Percentiles rank a stretch among this genome's conserved stretches.
These are phyloP conservation scores for Alternaria ethzedia DNA, from an alignment of 2,329 filamentous ascomycete genomes.

Conservation along the genomic window DNA sequence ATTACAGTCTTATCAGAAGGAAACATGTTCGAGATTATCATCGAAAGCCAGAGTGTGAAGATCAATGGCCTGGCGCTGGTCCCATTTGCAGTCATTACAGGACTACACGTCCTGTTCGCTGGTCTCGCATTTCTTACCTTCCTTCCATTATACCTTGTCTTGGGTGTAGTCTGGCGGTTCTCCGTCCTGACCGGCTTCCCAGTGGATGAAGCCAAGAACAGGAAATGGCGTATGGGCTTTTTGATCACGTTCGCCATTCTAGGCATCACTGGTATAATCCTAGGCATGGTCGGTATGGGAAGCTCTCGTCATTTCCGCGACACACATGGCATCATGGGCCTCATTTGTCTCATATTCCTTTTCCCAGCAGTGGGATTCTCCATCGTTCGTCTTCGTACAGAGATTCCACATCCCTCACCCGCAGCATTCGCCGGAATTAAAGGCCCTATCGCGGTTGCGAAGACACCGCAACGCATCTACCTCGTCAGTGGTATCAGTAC, in stretches of 20 bases:
- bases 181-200: conserved; percentile 32
- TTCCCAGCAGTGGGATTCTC: conserved; percentile 23
- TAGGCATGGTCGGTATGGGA: conserved; percentile 37
- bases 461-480: conserved; percentile 31
- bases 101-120: conserved; percentile 29
- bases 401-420: conserved; percentile 23
- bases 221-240: conserved; percentile 33
- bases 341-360: conserved; percentile 27
- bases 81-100: conserved; percentile 29
- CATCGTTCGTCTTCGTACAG: conserved; percentile 30
- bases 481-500: conserved; percentile 26
- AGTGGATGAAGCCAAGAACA: conserved; percentile 30
- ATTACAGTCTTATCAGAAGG: conserved; percentile 32
- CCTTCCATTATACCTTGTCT: conserved; percentile 33
- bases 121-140: conserved; percentile 33
- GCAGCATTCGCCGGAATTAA: conserved; percentile 29
- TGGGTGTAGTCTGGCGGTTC: conserved; percentile 34
- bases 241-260: conserved; percentile 24
- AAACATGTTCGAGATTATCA: conserved; percentile 30
- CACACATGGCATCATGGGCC: conserved; percentile 33
- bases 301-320: conserved; percentile 31
- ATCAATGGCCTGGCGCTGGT: conserved; percentile 29
- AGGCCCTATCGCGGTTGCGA: conserved; percentile 25
- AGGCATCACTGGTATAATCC: conserved; percentile 23
- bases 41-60: conserved; percentile 21